Percentiles rank a stretch among this genome's conserved stretches.
phyloP scores from a whole-genome alignment of 2,329 filamentous ascomycete genomes.

The Chrysoporthe cubensis region DNA sequence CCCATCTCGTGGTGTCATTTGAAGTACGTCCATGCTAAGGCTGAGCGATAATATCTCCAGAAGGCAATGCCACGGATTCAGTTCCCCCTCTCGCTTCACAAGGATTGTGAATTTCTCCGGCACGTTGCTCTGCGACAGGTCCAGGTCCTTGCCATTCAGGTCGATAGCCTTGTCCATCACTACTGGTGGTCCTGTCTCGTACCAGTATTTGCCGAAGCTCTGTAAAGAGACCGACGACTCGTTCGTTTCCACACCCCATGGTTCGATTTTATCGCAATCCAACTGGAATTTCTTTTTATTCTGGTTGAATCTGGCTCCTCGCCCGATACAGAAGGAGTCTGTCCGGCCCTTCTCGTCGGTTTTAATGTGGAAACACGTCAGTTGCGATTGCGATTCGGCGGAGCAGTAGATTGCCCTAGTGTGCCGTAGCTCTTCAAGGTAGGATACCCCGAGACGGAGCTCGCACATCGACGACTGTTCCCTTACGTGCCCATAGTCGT shows the following conservation, averaged over 20 bases:
- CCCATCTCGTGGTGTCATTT: conserved; percentile 28
- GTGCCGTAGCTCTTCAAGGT: conserved; percentile 9
- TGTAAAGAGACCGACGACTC: not conserved
- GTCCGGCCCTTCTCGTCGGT: conserved; percentile 11
- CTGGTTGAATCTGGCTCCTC: conserved; percentile 4
- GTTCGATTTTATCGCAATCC: conserved; percentile 8
- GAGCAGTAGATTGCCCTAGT: conserved; percentile 22
- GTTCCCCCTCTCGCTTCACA: conserved; percentile 35
- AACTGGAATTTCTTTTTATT: conserved; percentile 15
- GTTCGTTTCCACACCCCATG: not conserved
- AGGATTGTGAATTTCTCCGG: conserved; percentile 32
- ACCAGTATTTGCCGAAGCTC: conserved; percentile 19
- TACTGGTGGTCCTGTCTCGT: conserved; percentile 9
- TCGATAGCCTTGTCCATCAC: conserved; percentile 10
- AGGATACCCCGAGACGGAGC: not conserved
- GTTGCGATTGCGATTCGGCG: conserved; percentile 6
- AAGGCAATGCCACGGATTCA: conserved; percentile 37
- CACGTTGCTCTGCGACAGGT: not conserved
- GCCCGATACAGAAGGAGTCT: conserved; percentile 21
- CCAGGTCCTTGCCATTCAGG: not conserved
- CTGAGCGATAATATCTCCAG: conserved; percentile 37
- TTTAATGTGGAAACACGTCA: conserved; percentile 22
- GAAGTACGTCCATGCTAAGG: conserved; percentile 36
- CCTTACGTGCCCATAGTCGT: conserved; percentile 3
- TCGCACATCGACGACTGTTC: conserved; percentile 6